A percentile compares a stretch with the other conserved stretches of the same genome.
Evolutionary conservation across 2,329 filamentous ascomycete species (phyloP).

Genomic region (Ophiostoma quercus): DNA sequence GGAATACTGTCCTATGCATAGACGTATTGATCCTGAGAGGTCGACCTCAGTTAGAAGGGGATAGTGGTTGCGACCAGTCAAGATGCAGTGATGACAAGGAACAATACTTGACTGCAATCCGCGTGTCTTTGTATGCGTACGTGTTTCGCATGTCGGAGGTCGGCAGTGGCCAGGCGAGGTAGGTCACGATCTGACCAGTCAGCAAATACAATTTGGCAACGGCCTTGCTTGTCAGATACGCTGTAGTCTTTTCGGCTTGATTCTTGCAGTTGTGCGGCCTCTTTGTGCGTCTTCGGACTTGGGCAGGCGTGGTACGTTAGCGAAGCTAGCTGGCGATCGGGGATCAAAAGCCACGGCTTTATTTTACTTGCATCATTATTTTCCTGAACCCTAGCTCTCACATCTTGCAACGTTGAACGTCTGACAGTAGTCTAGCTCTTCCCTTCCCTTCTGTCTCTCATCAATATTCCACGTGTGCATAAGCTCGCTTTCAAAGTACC

Average conservation of each 20-base stretch:
- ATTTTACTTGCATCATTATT: background rate
- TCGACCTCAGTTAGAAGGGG: background rate
- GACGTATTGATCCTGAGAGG: background rate
- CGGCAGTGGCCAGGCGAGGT: slow-evolving; percentile 21
- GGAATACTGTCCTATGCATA: slow-evolving; percentile 11
- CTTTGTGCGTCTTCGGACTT: background rate
- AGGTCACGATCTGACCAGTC: slow-evolving; percentile 10
- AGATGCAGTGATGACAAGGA: background rate
- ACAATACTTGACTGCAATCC: slow-evolving; percentile 20
- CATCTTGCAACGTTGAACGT: background rate
- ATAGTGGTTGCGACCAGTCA: background rate
- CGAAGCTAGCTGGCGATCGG: slow-evolving; percentile 3
- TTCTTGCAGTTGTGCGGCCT: background rate
- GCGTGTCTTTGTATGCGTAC: slow-evolving; percentile 6
- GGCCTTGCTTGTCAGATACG: slow-evolving; percentile 7
- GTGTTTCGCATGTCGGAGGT: slow-evolving; percentile 29
- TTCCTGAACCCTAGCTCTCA: background rate
- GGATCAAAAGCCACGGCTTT: background rate
- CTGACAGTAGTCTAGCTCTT: background rate
- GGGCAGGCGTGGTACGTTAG: background rate
- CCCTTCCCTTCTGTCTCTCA: background rate
- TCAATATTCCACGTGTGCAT: background rate
- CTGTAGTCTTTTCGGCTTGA: slow-evolving; percentile 8
- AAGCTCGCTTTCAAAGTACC: background rate
- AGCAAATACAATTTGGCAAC: background rate